Evolutionary conservation across 1,284 basidiomycete species (phyloP), one percentile per base, ranked within the genome.

Genomic region (Leucoagaricus sp.): DNA sequence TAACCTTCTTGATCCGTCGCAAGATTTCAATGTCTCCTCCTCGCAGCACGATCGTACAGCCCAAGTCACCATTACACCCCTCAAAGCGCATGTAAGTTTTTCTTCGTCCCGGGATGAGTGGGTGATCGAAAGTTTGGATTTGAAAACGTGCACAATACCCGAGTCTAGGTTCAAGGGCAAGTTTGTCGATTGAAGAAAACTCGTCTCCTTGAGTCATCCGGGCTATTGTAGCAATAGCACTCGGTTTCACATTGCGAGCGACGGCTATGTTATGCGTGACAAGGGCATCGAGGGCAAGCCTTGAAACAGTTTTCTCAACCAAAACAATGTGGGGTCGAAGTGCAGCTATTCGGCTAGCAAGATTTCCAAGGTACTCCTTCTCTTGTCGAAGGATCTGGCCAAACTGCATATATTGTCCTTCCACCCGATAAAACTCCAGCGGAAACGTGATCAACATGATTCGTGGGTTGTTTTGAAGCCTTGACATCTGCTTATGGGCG

Each of bases 31-130:
- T 79, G 66, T 94, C 84, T 9, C 85, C 95, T n/a, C 97, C 97
- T 42, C 97, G 84, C 25, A 99, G 73, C 26, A 99, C 82, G 62
- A 99, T 89, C 0, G 96, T 98, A 63, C 95, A 97, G 0, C 96
- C 95, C 77, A 94, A 90, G 63, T 96, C 93, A 52, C 86, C 84
- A 65, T 86, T 89, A 65, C 94, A 96, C 0, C 96, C 97, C 70
- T 97, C 94, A 67, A 99, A 98, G 1, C 96, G 88, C 93, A 99
- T 96, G 67, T 95, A 91, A 0, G 95, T 94, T 77, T 99, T 99
- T 55, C 96, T 82, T 38, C 84, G 83, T 13, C 93, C 94, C 7
- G 96, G 94, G 36, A 98, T 96, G 31, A 94, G 77, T 4, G 86
- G 84, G 70, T 98, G 94, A 65, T 98, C 94, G 70, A 93, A 98